Evolutionary conservation across 208 protist species (phyloP).

Genomic region (Leishmania tropica): DNA sequence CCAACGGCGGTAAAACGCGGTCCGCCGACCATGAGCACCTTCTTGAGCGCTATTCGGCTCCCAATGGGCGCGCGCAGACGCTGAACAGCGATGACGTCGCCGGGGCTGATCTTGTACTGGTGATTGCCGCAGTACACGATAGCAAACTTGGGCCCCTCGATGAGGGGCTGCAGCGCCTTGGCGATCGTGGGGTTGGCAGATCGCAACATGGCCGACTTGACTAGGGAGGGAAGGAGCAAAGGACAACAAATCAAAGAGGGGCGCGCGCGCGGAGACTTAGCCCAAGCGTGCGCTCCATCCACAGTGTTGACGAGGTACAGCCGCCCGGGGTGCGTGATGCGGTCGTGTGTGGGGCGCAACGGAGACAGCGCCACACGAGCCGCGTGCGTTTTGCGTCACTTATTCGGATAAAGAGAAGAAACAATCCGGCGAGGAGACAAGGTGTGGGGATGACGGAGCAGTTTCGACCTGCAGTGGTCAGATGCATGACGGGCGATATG

Average conservation of each 20-base stretch:
- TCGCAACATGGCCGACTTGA: constrained; percentile 28
- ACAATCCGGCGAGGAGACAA: neutral
- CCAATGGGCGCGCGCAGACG: constrained; percentile 77
- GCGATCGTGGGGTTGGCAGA: constrained; percentile 47
- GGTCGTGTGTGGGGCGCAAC: neutral
- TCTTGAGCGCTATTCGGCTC: constrained; percentile 84
- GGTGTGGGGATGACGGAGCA: neutral
- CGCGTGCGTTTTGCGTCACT: no score
- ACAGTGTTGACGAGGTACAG: no score
- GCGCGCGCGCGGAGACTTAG: neutral
- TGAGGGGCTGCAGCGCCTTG: constrained; percentile 48
- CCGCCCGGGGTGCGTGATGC: neutral
- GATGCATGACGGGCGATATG: neutral
- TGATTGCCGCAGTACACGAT: constrained; percentile 88
- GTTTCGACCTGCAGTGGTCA: neutral
- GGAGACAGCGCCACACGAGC: neutral
- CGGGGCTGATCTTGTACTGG: constrained; percentile 87
- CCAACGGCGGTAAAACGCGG: constrained; percentile 88
- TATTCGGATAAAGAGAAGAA: neutral
- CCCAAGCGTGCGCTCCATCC: neutral
- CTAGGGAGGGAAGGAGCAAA: neutral
- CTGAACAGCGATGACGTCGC: constrained; percentile 89
- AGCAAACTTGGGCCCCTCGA: constrained; percentile 81
- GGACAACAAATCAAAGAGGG: no score
- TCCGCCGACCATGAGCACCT: constrained; percentile 89